A percentile compares a stretch with the other conserved stretches of the same genome.
These are phyloP conservation scores for Arthroderma sp. DNA, from an alignment of 2,329 filamentous ascomycete genomes.

Conservation along the genomic window DNA sequence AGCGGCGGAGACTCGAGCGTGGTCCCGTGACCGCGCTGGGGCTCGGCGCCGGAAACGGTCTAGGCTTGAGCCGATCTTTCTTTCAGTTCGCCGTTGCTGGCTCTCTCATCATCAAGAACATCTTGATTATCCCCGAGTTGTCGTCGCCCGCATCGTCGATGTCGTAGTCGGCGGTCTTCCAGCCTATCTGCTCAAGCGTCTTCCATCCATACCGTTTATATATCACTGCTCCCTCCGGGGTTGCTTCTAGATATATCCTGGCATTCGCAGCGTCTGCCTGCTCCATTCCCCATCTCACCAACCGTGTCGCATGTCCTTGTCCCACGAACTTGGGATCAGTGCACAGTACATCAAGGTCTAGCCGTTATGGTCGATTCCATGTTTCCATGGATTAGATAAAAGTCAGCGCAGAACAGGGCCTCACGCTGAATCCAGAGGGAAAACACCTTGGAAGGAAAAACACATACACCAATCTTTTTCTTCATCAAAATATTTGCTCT, in stretches of 20 bases:
- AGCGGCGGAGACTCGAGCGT: too few relatives aligned
- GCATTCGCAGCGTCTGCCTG: constrained; percentile 2
- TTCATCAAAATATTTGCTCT: constrained; percentile 4
- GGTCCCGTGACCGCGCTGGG: too few relatives aligned
- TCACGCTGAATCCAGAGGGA: background rate
- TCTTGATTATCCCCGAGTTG: background rate
- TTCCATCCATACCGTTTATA: constrained; percentile 5
- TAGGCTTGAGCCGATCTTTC: too few relatives aligned
- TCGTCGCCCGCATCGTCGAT: constrained; percentile 2
- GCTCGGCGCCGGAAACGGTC: too few relatives aligned
- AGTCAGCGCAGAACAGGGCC: background rate
- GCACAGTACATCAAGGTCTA: constrained; percentile 3
- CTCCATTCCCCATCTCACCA: constrained; percentile 2
- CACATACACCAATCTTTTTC: constrained; percentile 5
- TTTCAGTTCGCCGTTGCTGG: background rate
- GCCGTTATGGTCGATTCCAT: background rate
- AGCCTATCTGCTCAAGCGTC: background rate
- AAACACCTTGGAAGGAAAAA: background rate
- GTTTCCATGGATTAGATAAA: background rate
- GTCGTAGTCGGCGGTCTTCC: constrained; percentile 3
- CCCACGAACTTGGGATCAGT: constrained; percentile 1
- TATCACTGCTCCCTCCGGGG: background rate
- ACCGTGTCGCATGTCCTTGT: constrained; percentile 1
- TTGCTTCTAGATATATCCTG: constrained; percentile 4
- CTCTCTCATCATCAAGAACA: constrained; percentile 4